Percentiles rank a stretch among this genome's conserved stretches.
phyloP scores from a whole-genome alignment of 768 basidiomycete species.

The Boletus rubroflammeus region DNA sequence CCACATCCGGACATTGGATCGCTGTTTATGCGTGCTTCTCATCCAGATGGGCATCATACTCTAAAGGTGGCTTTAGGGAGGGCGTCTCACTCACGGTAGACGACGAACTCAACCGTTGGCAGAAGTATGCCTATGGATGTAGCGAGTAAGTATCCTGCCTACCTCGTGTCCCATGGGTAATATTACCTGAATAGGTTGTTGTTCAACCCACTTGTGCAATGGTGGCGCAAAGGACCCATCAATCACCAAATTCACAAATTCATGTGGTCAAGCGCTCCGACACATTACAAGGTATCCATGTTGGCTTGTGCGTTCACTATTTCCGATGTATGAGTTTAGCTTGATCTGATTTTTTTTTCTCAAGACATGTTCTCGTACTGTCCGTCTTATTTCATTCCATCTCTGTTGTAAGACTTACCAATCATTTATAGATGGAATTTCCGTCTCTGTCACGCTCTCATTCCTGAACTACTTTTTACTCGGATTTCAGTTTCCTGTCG shows the following conservation, averaged over 20 bases:
- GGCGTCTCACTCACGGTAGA: slow-evolving; percentile 87
- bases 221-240: slow-evolving; percentile 80
- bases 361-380: slow-evolving; percentile 53
- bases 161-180: neutral
- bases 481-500: slow-evolving; percentile 68
- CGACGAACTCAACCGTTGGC: slow-evolving; percentile 91
- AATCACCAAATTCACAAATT: slow-evolving; percentile 76
- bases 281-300: slow-evolving; percentile 78
- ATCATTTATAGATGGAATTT: slow-evolving; percentile 44
- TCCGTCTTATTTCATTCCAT: slow-evolving; percentile 24
- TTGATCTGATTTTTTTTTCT: neutral
- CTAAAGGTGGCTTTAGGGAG: slow-evolving; percentile 83
- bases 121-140: slow-evolving; percentile 78
- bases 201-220: slow-evolving; percentile 77
- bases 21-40: neutral
- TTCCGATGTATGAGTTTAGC: neutral
- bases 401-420: neutral
- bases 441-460: slow-evolving; percentile 61
- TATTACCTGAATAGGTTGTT: slow-evolving; percentile 52
- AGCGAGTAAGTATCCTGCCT: slow-evolving; percentile 43
- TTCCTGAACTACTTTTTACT: slow-evolving; percentile 73
- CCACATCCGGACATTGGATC: neutral
- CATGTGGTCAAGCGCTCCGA: slow-evolving; percentile 71
- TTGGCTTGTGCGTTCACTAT: slow-evolving; percentile 41
- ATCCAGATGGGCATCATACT: slow-evolving; percentile 74